Conservation (phyloP, 129 eudicot species). For the Artemisia argyi region DNA sequence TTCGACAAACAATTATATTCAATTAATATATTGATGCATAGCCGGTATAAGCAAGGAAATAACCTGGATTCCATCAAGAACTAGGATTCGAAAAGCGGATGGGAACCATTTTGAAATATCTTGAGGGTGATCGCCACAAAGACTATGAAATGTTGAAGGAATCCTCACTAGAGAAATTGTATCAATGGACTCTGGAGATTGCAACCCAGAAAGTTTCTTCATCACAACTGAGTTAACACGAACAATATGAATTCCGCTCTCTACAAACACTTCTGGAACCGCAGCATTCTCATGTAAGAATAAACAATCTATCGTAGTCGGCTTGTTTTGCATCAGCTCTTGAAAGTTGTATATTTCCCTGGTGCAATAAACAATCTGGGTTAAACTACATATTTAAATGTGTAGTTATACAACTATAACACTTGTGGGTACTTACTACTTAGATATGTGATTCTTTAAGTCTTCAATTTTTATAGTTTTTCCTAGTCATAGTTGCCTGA, state of each 20-base stretch:
- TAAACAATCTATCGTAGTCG: conserved; percentile 57
- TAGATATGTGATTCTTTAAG: too few relatives aligned
- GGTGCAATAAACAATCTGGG: conserved; percentile 16
- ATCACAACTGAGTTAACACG: conserved; percentile 62
- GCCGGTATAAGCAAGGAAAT: background rate
- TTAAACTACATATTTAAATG: background rate
- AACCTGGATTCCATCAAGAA: conserved; percentile 96
- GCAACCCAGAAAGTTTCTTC: conserved; percentile 84
- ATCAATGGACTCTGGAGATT: conserved; percentile 73
- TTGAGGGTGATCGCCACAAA: conserved; percentile 29
- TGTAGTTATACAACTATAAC: too few relatives aligned
- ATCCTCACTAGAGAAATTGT: conserved; percentile 67
- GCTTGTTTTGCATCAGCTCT: conserved; percentile 34
- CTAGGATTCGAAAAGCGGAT: conserved; percentile 60
- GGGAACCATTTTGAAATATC: conserved; percentile 56
- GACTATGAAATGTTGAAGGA: conserved; percentile 57
- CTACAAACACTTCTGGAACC: conserved; percentile 54
- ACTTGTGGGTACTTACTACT: too few relatives aligned
- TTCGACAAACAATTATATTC: background rate
- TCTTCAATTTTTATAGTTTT: too few relatives aligned
- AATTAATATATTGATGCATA: background rate
- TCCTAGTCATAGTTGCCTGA: too few relatives aligned
- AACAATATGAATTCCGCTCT: conserved; percentile 39
- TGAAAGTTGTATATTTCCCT: conserved; percentile 76
- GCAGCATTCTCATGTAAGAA: conserved; percentile 60